phyloP scores from a whole-genome alignment of 2,329 filamentous ascomycete species.

The Paraconiothyrium brasiliense region DNA sequence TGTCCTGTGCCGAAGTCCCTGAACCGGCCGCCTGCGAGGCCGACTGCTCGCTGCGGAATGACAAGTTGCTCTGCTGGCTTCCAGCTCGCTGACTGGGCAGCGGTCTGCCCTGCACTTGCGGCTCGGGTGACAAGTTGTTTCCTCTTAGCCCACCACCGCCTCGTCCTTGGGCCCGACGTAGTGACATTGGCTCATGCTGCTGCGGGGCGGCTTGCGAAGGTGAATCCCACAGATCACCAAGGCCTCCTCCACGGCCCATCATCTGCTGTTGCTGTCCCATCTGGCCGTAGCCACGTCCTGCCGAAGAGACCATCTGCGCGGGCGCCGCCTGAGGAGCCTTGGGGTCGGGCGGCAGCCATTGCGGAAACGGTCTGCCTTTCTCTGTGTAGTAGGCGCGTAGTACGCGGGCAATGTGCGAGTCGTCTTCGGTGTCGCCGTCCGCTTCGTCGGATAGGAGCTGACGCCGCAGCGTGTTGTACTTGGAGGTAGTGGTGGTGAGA shows the following conservation, averaged over 20 bases:
- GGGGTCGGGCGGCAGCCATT: conserved; percentile 91
- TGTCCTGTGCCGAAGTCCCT: conserved; percentile 76
- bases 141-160: conserved; percentile 48
- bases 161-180: conserved; percentile 56
- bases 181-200: conserved; percentile 53
- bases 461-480: conserved; percentile 66
- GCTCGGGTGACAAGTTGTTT: conserved; percentile 44
- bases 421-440: conserved; percentile 74
- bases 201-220: conserved; percentile 47
- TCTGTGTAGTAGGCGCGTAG: conserved; percentile 93
- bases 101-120: conserved; percentile 61
- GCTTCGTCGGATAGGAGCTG: conserved; percentile 72
- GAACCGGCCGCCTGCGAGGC: conserved; percentile 51
- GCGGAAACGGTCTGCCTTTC: conserved; percentile 80
- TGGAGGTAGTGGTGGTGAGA: conserved; percentile 65
- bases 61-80: conserved; percentile 72
- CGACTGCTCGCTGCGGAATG: conserved; percentile 46
- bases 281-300: conserved; percentile 44
- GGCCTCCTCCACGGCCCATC: conserved; percentile 43
- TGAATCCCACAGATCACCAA: conserved; percentile 69
- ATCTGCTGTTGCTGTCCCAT: conserved; percentile 28
- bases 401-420: conserved; percentile 93
- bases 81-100: conserved; percentile 77
- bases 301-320: conserved; percentile 62
- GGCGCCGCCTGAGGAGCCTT: conserved; percentile 69